Percentiles rank a stretch among this genome's conserved stretches.
phyloP scores from a whole-genome alignment of 805 yeast species.

The Metschnikowia drakensbergensis region DNA sequence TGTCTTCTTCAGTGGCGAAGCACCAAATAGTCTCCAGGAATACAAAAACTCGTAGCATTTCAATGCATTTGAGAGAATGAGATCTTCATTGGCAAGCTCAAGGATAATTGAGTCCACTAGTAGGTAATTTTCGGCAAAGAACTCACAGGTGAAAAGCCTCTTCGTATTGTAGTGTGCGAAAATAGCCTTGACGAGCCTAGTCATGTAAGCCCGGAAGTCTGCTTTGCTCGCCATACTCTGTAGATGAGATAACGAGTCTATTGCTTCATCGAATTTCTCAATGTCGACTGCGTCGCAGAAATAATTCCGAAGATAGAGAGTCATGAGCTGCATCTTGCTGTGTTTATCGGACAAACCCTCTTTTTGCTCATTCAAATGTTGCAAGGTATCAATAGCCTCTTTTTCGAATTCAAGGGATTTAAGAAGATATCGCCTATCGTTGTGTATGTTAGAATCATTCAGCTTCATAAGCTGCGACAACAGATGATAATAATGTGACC shows the following conservation, averaged over 20 bases:
- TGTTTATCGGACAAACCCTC: constrained; percentile 1
- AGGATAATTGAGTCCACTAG: constrained; percentile 33
- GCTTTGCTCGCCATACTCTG: constrained; percentile 3
- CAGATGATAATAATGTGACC: constrained; percentile 30
- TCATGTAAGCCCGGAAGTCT: constrained; percentile 19
- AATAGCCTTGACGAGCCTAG: constrained; percentile 26
- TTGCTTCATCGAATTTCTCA: constrained; percentile 12
- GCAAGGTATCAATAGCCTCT: constrained; percentile 23
- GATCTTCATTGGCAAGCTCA: constrained; percentile 31
- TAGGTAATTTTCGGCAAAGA: constrained; percentile 23
- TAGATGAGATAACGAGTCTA: constrained; percentile 9
- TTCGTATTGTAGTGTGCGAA: constrained; percentile 22
- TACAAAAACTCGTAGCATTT: constrained; percentile 36
- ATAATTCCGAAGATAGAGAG: constrained; percentile 10
- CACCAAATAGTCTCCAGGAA: constrained; percentile 35
- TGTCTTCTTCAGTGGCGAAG: neutral
- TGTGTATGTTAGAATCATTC: neutral
- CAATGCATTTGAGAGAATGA: constrained; percentile 27
- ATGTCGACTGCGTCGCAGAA: constrained; percentile 13
- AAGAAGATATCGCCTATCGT: neutral
- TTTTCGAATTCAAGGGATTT: constrained; percentile 4
- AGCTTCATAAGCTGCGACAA: constrained; percentile 20
- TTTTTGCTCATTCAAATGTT: neutral
- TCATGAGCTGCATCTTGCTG: constrained; percentile 3
- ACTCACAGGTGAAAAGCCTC: constrained; percentile 21